These are phyloP conservation scores for Erythrobasidium hasegawianum DNA, from an alignment of 1,284 basidiomycete species.

Conservation along the genomic window DNA sequence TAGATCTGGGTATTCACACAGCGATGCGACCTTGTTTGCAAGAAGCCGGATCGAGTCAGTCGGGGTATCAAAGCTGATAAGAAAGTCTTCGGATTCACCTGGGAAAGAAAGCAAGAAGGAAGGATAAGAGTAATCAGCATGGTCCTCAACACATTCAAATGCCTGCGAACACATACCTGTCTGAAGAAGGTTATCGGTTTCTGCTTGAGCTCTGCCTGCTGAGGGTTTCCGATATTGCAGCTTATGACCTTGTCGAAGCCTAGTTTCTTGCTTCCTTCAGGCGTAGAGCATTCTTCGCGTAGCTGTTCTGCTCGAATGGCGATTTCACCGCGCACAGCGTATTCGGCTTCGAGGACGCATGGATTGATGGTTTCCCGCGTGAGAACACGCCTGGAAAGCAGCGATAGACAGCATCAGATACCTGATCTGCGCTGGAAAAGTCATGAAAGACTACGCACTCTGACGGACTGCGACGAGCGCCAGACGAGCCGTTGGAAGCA, in stretches of 20 bases:
- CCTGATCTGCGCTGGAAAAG: too few species aligned
- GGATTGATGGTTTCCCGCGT: conserved; percentile 60
- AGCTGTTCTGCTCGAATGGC: conserved; percentile 89
- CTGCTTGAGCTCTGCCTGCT: conserved; percentile 78
- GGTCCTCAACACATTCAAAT: neutral
- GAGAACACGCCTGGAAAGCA: conserved; percentile 38
- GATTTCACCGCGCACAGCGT: conserved; percentile 94
- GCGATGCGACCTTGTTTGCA: conserved; percentile 65
- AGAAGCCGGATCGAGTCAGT: conserved; percentile 9
- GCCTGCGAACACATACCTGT: conserved; percentile 62
- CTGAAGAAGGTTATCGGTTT: conserved; percentile 87
- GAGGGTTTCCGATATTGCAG: conserved; percentile 97
- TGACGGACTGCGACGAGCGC: neutral
- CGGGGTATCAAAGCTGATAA: too few species aligned
- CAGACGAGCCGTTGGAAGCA: neutral
- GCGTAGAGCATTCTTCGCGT: conserved; percentile 62
- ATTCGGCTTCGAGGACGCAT: conserved; percentile 79
- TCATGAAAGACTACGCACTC: too few species aligned
- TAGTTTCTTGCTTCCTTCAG: conserved; percentile 54
- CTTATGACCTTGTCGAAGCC: conserved; percentile 87
- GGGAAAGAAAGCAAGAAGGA: neutral
- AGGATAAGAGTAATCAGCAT: neutral
- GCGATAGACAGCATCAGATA: too few species aligned
- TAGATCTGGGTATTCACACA: conserved; percentile 88
- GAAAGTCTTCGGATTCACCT: too few species aligned